These are phyloP conservation scores for Aureobasidium sp. DNA, from an alignment of 2,329 filamentous ascomycete species.

Conservation along the genomic window DNA sequence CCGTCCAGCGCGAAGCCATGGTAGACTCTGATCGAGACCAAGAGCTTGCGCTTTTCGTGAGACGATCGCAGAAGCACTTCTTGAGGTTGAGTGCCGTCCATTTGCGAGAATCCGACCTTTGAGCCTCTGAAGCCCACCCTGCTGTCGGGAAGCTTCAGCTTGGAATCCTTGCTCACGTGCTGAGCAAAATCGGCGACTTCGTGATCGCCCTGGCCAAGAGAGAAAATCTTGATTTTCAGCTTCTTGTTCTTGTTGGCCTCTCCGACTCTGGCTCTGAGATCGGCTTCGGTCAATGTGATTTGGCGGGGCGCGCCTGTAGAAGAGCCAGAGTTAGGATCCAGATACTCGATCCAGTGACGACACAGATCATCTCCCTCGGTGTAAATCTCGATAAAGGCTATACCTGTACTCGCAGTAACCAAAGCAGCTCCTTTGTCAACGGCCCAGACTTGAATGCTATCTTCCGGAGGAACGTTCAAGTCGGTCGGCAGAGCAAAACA, in stretches of 20 bases:
- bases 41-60: slow-evolving; percentile 60
- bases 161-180: slow-evolving; percentile 62
- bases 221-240: slow-evolving; percentile 67
- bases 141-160: slow-evolving; percentile 67
- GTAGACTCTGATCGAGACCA: slow-evolving; percentile 69
- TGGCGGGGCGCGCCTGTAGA: slow-evolving; percentile 58
- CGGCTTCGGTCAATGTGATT: slow-evolving; percentile 65
- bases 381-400: slow-evolving; percentile 80
- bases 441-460: slow-evolving; percentile 78
- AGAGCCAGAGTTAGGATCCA: slow-evolving; percentile 52
- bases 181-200: slow-evolving; percentile 69
- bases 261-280: slow-evolving; percentile 64
- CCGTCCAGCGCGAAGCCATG: slow-evolving; percentile 73
- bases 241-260: slow-evolving; percentile 64
- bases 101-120: slow-evolving; percentile 64
- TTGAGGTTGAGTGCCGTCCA: slow-evolving; percentile 62
- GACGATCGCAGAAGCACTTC: slow-evolving; percentile 70
- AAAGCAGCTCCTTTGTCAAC: slow-evolving; percentile 71
- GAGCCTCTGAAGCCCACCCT: slow-evolving; percentile 70
- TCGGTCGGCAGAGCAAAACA: slow-evolving; percentile 83
- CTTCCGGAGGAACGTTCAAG: slow-evolving; percentile 52
- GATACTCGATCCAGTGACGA: slow-evolving; percentile 73
- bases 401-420: slow-evolving; percentile 70
- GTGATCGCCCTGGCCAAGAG: slow-evolving; percentile 64
- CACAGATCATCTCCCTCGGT: slow-evolving; percentile 75